Conservation (phyloP, 225 moss, liverwort and hornwort genomes). For the Pseudoscleropodium purum region DNA sequence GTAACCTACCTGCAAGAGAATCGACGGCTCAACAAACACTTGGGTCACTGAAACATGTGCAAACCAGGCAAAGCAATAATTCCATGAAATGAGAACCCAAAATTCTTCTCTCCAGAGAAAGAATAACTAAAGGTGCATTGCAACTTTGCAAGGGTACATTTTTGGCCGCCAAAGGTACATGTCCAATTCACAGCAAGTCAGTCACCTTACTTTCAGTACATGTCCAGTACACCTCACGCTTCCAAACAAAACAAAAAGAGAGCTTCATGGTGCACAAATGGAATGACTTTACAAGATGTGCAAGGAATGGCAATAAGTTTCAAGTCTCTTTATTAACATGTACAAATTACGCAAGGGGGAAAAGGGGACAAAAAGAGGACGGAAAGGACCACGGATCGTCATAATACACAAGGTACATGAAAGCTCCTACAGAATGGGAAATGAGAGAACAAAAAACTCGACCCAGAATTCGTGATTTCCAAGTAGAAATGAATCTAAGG, state of each 20-base stretch:
- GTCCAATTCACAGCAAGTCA: not conserved
- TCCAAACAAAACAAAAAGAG: not conserved
- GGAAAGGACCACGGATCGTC: not conserved
- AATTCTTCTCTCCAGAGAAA: not conserved
- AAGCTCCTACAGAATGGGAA: not conserved
- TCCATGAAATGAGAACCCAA: not conserved
- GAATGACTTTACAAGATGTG: not conserved
- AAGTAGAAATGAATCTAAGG: too few relatives aligned
- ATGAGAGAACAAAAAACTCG: not conserved
- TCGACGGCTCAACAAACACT: not conserved
- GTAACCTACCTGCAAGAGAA: not conserved
- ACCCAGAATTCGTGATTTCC: not conserved
- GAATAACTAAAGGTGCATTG: not conserved
- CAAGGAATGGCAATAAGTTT: not conserved
- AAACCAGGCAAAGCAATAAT: not conserved
- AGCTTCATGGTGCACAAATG: not conserved
- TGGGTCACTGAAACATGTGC: not conserved
- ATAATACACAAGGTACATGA: not conserved
- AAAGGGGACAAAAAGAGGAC: not conserved
- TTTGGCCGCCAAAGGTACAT: too few relatives aligned
- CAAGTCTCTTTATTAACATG: conserved; percentile 19
- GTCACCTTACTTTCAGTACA: not conserved
- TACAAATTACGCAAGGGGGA: not conserved
- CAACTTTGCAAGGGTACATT: too few relatives aligned
- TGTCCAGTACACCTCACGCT: not conserved